Conservation (phyloP, 176 grass and related monocot species). For the Dactylis glomerata region DNA sequence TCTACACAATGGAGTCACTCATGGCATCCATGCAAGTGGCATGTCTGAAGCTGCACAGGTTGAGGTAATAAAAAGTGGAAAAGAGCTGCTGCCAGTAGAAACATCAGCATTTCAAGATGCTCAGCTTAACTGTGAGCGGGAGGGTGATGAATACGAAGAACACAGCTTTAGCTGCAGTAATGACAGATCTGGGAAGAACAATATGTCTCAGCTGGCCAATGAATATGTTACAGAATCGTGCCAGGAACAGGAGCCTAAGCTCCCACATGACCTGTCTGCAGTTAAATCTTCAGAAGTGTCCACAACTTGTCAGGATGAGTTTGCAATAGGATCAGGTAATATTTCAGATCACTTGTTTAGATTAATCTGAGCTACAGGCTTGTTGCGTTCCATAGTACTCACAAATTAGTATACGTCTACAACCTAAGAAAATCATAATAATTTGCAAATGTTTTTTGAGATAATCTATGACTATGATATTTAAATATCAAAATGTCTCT, state of each 20-base stretch:
- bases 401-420: not conserved
- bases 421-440: not conserved
- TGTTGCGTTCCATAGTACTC: constrained; percentile 5
- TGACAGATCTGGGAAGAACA: not conserved
- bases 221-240: not conserved
- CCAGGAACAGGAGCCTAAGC: not conserved
- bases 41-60: not conserved
- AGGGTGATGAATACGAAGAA: not conserved
- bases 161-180: not conserved
- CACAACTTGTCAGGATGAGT: not conserved
- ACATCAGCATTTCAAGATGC: not conserved
- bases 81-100: not conserved
- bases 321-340: not conserved
- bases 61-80: not conserved
- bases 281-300: not conserved
- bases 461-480: not conserved
- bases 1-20: not conserved
- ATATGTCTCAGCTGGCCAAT: not conserved
- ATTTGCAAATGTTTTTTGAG: not conserved
- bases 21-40: not conserved
- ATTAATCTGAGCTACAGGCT: not conserved
- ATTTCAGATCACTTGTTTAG: not conserved
- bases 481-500: not conserved
- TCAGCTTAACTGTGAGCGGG: not conserved
- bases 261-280: not conserved